Percentiles rank a stretch among this genome's conserved stretches.
Conservation (phyloP, 2,329 filamentous ascomycete species). For the Coccinonectria pachysandricola region DNA sequence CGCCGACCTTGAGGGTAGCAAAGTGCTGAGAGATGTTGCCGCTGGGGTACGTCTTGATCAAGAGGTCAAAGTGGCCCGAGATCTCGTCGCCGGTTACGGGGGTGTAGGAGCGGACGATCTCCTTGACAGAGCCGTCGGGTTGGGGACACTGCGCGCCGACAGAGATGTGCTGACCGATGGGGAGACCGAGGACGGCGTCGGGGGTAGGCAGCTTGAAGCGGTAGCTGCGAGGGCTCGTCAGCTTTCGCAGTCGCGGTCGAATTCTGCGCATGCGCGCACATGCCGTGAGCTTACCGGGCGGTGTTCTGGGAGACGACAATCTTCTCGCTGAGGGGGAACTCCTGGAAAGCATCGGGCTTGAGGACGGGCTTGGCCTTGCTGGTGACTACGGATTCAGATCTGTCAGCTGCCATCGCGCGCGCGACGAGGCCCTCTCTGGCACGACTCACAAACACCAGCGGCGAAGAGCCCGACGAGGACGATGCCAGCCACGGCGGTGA, state of each 20-base stretch:
- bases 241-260: not conserved
- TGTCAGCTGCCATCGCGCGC: too few relatives aligned
- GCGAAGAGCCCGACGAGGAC: too few relatives aligned
- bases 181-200: constrained; percentile 76
- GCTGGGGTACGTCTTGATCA: constrained; percentile 93
- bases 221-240: constrained; percentile 53
- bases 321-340: constrained; percentile 86
- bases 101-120: constrained; percentile 81
- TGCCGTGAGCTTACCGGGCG: constrained; percentile 49
- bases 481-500: too few relatives aligned
- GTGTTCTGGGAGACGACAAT: constrained; percentile 93
- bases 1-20: constrained; percentile 66
- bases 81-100: constrained; percentile 80
- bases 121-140: constrained; percentile 60
- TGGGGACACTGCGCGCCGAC: constrained; percentile 65
- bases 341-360: constrained; percentile 77
- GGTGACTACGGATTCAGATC: too few relatives aligned
- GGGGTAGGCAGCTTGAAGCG: constrained; percentile 73
- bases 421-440: too few relatives aligned
- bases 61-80: constrained; percentile 81
- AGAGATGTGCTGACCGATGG: constrained; percentile 96
- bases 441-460: too few relatives aligned
- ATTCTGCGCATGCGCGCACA: too few relatives aligned
- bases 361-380: too few relatives aligned
- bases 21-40: constrained; percentile 93